Conservation (phyloP, 208 protist genomes). For the Zelonia costaricensis region DNA sequence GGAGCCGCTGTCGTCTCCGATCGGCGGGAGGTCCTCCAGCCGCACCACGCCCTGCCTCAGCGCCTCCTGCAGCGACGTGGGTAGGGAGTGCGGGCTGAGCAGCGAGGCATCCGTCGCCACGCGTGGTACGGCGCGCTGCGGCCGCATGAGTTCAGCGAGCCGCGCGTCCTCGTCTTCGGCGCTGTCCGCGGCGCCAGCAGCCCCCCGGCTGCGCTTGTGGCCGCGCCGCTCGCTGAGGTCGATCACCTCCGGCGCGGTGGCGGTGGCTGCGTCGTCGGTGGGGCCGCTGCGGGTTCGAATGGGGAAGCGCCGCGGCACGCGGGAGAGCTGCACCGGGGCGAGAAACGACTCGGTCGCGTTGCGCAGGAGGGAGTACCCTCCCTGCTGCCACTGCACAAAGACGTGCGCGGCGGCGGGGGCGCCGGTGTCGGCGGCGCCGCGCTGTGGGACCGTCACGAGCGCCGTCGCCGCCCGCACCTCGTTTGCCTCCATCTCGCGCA, state of each 20-base stretch:
- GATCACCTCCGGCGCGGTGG: conserved; percentile 8
- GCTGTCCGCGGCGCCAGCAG: neutral
- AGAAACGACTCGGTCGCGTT: conserved; percentile 53
- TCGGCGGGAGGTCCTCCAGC: conserved; percentile 22
- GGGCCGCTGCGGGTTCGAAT: conserved; percentile 20
- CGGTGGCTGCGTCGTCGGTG: neutral
- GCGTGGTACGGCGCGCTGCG: neutral
- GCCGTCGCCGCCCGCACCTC: conserved; percentile 65
- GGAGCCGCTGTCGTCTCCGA: neutral
- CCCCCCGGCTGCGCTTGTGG: neutral
- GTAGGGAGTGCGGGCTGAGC: conserved; percentile 22
- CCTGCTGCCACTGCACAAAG: conserved; percentile 74
- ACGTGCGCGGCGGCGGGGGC: conserved; percentile 4
- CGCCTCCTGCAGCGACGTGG: conserved; percentile 17
- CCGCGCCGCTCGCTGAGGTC: conserved; percentile 7
- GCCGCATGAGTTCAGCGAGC: neutral
- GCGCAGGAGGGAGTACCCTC: conserved; percentile 64
- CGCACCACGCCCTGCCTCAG: conserved; percentile 23
- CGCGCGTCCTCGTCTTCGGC: conserved; percentile 7
- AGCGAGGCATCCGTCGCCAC: conserved; percentile 14
- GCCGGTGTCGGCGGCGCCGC: neutral
- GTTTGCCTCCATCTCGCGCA: conserved; percentile 62
- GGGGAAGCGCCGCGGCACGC: conserved; percentile 30
- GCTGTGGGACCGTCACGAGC: conserved; percentile 26
- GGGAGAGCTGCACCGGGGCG: conserved; percentile 31